Percentiles rank a stretch among this genome's conserved stretches.
phyloP scores from a whole-genome alignment of 2,329 filamentous ascomycete species.

The Macroventuria anomochaeta region DNA sequence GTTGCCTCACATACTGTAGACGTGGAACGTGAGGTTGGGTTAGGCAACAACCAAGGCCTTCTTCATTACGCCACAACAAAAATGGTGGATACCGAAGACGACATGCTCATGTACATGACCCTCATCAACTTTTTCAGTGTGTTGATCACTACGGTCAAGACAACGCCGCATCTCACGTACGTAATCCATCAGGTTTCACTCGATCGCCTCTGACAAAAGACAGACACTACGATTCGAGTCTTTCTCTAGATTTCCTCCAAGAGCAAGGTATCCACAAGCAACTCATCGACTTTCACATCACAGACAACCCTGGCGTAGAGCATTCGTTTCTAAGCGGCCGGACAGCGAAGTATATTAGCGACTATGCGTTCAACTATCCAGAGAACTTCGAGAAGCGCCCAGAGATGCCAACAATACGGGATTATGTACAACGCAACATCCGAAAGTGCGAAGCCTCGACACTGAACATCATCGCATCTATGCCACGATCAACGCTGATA shows the following conservation, averaged over 20 bases:
- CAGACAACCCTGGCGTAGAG: conserved; percentile 59
- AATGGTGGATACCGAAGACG: conserved; percentile 63
- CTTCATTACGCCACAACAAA: conserved; percentile 62
- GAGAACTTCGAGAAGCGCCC: conserved; percentile 60
- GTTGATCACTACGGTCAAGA: conserved; percentile 55
- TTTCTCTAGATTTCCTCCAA: conserved; percentile 61
- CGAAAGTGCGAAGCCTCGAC: conserved; percentile 62
- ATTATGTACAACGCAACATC: conserved; percentile 57
- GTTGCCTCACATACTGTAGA: conserved; percentile 59
- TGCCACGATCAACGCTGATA: conserved; percentile 62
- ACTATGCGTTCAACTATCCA: conserved; percentile 62
- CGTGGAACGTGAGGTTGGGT: conserved; percentile 55
- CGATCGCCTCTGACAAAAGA: conserved; percentile 2
- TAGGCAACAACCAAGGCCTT: conserved; percentile 49
- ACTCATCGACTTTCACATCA: conserved; percentile 58
- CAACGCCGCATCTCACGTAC: conserved; percentile 40
- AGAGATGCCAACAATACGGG: conserved; percentile 54
- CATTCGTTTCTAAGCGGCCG: conserved; percentile 61
- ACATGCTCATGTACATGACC: conserved; percentile 67
- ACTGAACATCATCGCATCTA: conserved; percentile 63
- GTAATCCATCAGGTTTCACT: background rate
- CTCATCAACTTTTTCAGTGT: conserved; percentile 64
- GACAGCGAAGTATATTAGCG: conserved; percentile 63
- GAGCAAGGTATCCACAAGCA: conserved; percentile 58
- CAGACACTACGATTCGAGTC: conserved; percentile 49